Base-by-base conservation (phyloP, 306 rosid genomes). In the Prunus mongolica region DNA sequence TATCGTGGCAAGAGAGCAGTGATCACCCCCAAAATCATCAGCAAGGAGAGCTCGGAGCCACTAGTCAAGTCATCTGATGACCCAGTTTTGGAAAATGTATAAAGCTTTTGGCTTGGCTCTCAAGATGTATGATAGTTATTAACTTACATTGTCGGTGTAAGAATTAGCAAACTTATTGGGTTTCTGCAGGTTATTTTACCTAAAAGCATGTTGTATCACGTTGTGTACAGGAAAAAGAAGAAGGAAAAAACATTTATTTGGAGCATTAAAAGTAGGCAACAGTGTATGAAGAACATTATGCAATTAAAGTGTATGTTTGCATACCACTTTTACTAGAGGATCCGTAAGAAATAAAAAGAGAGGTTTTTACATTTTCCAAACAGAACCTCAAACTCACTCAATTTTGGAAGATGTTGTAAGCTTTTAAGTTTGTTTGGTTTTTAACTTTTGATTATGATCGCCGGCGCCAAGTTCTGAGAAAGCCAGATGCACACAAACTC, bases 1-100 rank as follows among this genome's bases (percentile, higher is more conserved):
- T 93, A 93, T 80, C 91, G 89, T 19, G 63, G 20, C 8, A 78
- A 72, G 57, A 84, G 65, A 41, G 71, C 70, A 2, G 41, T 64
- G 69, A 52, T 76, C 67, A 45, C 85, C 72, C 8, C 73, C 8
- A 82, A 77, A 76, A 64, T 8, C 52, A 66, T 58, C 60, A 30
- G 32, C 12, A 18, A 20, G 61, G 61, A 56, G 61, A 56, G 61
- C 61, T 8, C 13, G 61, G 83, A 91, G 63, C 82, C 87, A 18
- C 84, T 93, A 14, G 65, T 79, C n/a, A 74, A 83, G 67, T 66
- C 91, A 52, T 70, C 82, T 0, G 78, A 75, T 70, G 69, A 13
- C 1, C 22, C 72, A 16, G 73, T 51, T 24, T 32, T 84, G 0
- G 85, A 81, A 78, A 80, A 81, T 41, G 91, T 88, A 3, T 86